Conservation (phyloP, 2,329 filamentous ascomycete genomes). For the Paramyrothecium sp. region DNA sequence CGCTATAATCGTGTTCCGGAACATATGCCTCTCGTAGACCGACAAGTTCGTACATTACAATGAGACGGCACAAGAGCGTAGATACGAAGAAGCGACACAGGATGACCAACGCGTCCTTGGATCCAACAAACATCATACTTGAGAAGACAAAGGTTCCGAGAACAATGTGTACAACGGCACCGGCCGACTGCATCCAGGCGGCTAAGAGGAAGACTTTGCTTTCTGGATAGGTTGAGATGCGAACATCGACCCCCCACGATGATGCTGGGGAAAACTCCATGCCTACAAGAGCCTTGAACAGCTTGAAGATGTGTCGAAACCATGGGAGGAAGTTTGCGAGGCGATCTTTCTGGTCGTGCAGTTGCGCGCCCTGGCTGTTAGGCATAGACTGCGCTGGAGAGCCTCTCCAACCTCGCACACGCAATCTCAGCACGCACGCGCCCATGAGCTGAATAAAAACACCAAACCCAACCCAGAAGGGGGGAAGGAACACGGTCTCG, state of each 20-base stretch:
- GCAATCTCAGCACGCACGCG: not conserved
- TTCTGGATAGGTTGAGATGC: not conserved
- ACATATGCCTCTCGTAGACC: not conserved
- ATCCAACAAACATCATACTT: not conserved
- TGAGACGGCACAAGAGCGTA: not conserved
- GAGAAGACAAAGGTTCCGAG: not conserved
- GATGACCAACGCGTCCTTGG: not conserved
- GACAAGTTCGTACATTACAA: not conserved
- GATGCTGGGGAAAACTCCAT: too few species aligned
- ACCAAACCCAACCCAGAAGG: not conserved
- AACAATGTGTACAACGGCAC: not conserved
- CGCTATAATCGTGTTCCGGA: too few species aligned
- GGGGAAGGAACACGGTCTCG: not conserved
- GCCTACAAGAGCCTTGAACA: too few species aligned
- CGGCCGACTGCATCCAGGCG: not conserved
- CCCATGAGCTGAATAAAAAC: not conserved
- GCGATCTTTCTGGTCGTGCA: too few species aligned
- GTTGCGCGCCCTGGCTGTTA: too few species aligned
- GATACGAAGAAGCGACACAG: not conserved
- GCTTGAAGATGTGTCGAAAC: not conserved
- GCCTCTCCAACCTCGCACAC: not conserved
- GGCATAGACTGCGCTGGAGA: too few species aligned
- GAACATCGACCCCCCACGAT: too few species aligned
- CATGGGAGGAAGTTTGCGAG: not conserved
- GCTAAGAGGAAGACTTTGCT: not conserved